Conservation (phyloP, 352 stramenopile genomes). For the Phytophthora niederhauseri region DNA sequence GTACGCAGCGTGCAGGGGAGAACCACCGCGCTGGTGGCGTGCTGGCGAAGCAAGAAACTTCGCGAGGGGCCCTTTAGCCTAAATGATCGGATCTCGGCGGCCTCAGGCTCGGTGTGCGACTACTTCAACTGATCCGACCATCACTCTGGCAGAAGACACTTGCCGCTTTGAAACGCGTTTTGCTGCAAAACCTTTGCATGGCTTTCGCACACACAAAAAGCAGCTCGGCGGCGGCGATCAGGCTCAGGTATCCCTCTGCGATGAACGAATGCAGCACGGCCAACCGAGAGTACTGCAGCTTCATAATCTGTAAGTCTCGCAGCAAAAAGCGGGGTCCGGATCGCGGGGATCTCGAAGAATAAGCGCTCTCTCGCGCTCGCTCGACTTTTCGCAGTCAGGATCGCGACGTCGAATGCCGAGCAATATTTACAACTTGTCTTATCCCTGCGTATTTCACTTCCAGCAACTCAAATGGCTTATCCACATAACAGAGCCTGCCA, state of each 20-base stretch:
- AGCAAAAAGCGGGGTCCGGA: neutral
- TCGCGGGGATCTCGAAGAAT: conserved; percentile 23
- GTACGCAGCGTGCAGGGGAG: neutral
- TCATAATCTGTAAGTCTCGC: neutral
- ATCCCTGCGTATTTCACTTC: neutral
- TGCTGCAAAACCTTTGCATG: conserved; percentile 7
- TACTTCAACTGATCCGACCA: conserved; percentile 30
- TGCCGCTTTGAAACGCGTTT: conserved; percentile 7
- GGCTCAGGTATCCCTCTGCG: neutral
- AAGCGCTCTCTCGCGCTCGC: conserved; percentile 32
- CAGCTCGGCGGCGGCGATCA: neutral
- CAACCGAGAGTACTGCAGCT: too few relatives aligned
- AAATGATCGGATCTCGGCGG: neutral
- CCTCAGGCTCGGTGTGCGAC: conserved; percentile 1
- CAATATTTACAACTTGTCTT: neutral
- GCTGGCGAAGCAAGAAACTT: neutral
- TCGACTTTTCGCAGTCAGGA: conserved; percentile 28
- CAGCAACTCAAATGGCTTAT: neutral
- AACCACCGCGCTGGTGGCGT: too few relatives aligned
- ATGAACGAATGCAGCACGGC: neutral
- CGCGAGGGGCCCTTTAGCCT: neutral
- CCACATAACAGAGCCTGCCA: neutral
- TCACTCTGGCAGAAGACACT: conserved; percentile 25
- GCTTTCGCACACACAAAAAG: conserved; percentile 13
- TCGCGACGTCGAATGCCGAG: neutral